phyloP scores from a whole-genome alignment of 352 stramenopile species.

The Phytophthora hybrid region DNA sequence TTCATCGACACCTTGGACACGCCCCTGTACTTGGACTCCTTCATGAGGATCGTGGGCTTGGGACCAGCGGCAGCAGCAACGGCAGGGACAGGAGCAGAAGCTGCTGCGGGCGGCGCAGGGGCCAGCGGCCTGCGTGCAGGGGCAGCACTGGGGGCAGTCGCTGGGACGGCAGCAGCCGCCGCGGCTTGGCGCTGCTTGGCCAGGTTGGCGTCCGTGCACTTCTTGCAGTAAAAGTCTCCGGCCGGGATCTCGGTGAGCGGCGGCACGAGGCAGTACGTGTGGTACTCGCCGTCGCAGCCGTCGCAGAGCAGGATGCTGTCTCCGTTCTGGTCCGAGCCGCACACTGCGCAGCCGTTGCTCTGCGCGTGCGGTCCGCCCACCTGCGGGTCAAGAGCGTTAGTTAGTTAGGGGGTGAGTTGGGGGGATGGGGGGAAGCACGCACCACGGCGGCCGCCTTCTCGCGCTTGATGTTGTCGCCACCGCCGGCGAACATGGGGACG shows the following conservation, averaged over 20 bases:
- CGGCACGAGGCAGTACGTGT: slow-evolving; percentile 85
- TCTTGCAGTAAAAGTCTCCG: slow-evolving; percentile 87
- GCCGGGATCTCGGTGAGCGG: slow-evolving; percentile 76
- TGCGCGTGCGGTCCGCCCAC: slow-evolving; percentile 38
- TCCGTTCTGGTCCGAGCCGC: slow-evolving; percentile 74
- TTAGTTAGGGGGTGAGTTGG: no score
- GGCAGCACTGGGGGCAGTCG: not conserved
- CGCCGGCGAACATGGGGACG: slow-evolving; percentile 26
- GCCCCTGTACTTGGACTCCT: slow-evolving; percentile 81
- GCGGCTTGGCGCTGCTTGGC: slow-evolving; percentile 53
- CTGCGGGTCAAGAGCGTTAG: slow-evolving; percentile 16
- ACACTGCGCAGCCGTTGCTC: slow-evolving; percentile 72
- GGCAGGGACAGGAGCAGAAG: not conserved
- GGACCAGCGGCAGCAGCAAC: not conserved
- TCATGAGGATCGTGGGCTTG: slow-evolving; percentile 51
- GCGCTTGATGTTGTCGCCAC: slow-evolving; percentile 31
- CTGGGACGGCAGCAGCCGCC: not conserved
- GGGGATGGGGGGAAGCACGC: slow-evolving; percentile 4
- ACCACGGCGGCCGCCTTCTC: slow-evolving; percentile 26
- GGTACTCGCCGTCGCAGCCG: slow-evolving; percentile 88
- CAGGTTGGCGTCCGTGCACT: slow-evolving; percentile 59
- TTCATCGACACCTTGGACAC: slow-evolving; percentile 86
- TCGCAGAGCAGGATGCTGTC: slow-evolving; percentile 88
- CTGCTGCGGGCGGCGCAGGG: slow-evolving; percentile 1
- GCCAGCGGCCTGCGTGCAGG: not conserved